Percentiles rank a stretch among this genome's conserved stretches.
phyloP scores from a whole-genome alignment of 257 asterid genomes.

The Solanum rostratum region DNA sequence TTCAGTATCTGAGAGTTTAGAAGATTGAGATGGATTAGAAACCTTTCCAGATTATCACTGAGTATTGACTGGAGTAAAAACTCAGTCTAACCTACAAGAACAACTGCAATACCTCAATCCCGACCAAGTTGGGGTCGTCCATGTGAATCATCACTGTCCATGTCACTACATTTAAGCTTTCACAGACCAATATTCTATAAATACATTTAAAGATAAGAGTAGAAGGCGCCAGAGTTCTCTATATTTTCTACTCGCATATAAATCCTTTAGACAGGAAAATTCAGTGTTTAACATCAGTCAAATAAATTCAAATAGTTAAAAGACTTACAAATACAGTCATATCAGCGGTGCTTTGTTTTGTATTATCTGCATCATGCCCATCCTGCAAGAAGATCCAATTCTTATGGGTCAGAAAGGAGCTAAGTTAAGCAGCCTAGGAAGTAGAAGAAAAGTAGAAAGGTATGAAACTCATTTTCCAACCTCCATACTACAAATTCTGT shows the following conservation, averaged over 20 bases:
- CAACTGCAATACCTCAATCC: not conserved
- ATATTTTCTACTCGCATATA: not conserved
- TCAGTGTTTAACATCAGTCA: not conserved
- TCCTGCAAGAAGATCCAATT: conserved; percentile 35
- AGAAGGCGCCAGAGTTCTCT: not conserved
- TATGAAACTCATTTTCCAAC: not conserved
- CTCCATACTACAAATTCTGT: not conserved
- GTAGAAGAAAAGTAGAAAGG: not conserved
- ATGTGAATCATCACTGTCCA: not conserved
- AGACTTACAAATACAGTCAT: conserved; percentile 78
- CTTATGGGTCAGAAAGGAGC: not conserved
- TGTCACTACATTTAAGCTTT: not conserved
- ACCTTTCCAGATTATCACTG: not conserved
- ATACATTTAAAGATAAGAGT: not conserved
- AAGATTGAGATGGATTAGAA: not conserved
- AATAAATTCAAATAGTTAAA: not conserved
- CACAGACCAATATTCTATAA: not conserved
- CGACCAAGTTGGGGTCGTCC: not conserved
- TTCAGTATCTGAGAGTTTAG: not conserved
- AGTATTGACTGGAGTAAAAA: not conserved
- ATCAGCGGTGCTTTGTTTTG: conserved; percentile 68
- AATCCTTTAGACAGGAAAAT: not conserved
- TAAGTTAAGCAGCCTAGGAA: not conserved
- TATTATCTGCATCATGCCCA: conserved; percentile 52
- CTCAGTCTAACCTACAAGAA: not conserved